Base-by-base conservation (phyloP, 495 filamentous ascomycete species). In the Talaromyces adpressus region DNA sequence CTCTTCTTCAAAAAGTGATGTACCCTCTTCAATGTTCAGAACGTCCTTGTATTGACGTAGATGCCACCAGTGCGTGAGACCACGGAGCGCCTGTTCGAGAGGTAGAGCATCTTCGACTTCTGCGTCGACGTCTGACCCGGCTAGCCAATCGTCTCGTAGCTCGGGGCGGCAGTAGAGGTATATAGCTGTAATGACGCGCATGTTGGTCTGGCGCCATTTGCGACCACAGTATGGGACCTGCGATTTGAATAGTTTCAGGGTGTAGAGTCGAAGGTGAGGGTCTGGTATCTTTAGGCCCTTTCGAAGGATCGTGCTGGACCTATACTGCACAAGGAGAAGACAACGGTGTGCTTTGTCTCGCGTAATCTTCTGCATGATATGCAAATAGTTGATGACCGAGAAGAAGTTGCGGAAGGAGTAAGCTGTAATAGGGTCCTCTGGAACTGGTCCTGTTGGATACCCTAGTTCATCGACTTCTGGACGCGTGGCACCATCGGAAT, bases 181-280 rank as follows among this genome's bases (percentile, higher is more conserved):
- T 2, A 98, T 90, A 20, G 92, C 93, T 0, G 94, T 98, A 71
- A 98, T 98, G 66, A 98, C 93, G 59, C 93, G 89, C 94, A 98
- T 98, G 72, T 98, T 97, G 61, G 87, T 86, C 79, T 98, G 94
- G 18, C 94, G 87, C 94, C 94, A 98, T 77, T 98, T 98, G 14
- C 94, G 87, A 20, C 94, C 93, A 73, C 94, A 98, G 77, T 95
- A 98, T 14, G 94, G 94, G 1, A 98, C 94, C 70, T 98, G 95
- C 62, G 90, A 91, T 74, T 98, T 98, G 86, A 97, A 97, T 0
- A 98, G 84, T 71, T 98, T 98, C 69, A 98, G 86, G 7, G 93
- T 96, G 77, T 97, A 97, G 29, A 93, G 86, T 7, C 95, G 88
- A 20, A 98, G 82, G 64, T 91, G 81, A 0, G 85, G 88, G 69